Conservation (phyloP, 371 early-diverging fungal species). For the Mucor plumbeus region DNA sequence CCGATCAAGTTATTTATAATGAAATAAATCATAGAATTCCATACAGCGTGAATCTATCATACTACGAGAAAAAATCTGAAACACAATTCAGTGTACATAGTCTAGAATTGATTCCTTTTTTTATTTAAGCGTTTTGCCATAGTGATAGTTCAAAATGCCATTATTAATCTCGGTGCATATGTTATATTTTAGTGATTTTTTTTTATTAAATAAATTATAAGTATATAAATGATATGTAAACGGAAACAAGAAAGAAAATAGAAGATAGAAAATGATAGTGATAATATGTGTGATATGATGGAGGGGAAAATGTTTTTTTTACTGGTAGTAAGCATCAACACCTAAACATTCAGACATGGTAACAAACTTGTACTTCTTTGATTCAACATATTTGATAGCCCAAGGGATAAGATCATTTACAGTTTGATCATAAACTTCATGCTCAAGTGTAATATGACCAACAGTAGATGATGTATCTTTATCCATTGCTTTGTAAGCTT, state of each 20-base stretch:
- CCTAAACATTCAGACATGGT: constrained; percentile 51
- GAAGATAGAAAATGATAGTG: background rate
- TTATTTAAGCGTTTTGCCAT: background rate
- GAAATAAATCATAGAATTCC: background rate
- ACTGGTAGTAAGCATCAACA: constrained; percentile 18
- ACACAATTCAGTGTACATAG: background rate
- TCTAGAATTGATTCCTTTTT: background rate
- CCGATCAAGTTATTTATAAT: constrained; percentile 4
- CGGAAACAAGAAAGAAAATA: no score
- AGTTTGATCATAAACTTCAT: constrained; percentile 40
- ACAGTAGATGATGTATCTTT: constrained; percentile 13
- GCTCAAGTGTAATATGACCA: constrained; percentile 47
- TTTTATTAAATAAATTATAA: background rate
- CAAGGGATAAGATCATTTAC: constrained; percentile 39
- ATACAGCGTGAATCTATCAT: background rate
- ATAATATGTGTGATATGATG: background rate
- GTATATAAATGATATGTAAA: background rate
- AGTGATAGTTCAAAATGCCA: background rate
- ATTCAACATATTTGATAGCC: constrained; percentile 37
- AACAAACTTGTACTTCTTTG: constrained; percentile 46
- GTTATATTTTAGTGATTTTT: constrained; percentile 1
- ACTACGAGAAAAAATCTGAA: background rate
- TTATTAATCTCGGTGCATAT: background rate
- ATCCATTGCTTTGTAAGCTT: constrained; percentile 20
- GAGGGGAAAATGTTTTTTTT: constrained; percentile 16